A percentile compares a stretch with the other conserved stretches of the same genome.
These are phyloP conservation scores for Zoysia pacifica DNA, from an alignment of 176 grass and related monocot species.

Conservation along the genomic window DNA sequence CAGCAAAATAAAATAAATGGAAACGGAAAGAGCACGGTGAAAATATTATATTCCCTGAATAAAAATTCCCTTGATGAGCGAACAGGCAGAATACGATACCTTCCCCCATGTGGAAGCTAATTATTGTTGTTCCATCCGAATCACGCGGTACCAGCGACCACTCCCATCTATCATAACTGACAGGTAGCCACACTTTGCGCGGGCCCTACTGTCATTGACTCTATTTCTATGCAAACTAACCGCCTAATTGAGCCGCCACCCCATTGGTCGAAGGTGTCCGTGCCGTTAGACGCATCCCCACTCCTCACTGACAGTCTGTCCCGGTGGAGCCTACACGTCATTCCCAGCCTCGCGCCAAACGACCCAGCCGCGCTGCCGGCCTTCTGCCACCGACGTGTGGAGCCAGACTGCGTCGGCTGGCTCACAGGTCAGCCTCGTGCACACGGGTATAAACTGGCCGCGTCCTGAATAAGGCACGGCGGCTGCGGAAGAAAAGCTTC, in stretches of 20 bases:
- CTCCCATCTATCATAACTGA: neutral
- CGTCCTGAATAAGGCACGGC: neutral
- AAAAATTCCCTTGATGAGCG: neutral
- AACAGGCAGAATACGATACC: slow-evolving; percentile 23
- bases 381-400: slow-evolving; percentile 1
- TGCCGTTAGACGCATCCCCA: slow-evolving; percentile 34
- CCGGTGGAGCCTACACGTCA: neutral
- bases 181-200: accelerated
- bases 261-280: slow-evolving; percentile 28
- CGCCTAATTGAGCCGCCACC: neutral
- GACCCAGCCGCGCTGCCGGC: neutral
- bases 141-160: neutral
- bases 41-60: neutral
- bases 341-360: neutral
- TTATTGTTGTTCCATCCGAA: slow-evolving; percentile 30
- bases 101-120: slow-evolving; percentile 40
- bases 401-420: neutral
- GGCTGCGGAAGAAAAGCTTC: neutral
- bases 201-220: slow-evolving; percentile 8
- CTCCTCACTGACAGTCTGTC: neutral
- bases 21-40: neutral
- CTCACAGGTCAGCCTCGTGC: slow-evolving; percentile 10
- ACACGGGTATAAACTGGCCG: slow-evolving; percentile 37
- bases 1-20: neutral
- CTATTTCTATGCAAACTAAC: neutral